A percentile compares a stretch with the other conserved stretches of the same genome.
phyloP scores from a whole-genome alignment of 257 asterid species.

The Solanum corneliomulleri region DNA sequence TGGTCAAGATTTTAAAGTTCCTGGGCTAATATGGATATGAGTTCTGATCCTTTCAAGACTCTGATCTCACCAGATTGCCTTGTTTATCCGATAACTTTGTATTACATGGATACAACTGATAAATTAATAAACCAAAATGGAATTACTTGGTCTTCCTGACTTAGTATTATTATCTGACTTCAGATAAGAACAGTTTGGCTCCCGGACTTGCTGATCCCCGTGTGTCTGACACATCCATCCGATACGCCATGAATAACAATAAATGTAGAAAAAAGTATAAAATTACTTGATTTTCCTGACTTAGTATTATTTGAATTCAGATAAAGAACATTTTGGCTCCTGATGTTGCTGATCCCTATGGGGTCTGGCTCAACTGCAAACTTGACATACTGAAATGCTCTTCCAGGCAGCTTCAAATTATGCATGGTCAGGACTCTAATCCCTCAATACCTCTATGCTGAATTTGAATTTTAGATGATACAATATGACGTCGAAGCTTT shows the following conservation, averaged over 20 bases:
- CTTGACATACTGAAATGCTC: constrained; percentile 53
- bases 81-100: background rate
- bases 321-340: constrained; percentile 72
- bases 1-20: background rate
- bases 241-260: background rate
- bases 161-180: background rate
- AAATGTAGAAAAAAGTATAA: background rate
- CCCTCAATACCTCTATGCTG: background rate
- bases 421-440: constrained; percentile 41
- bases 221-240: constrained; percentile 4
- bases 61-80: background rate
- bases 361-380: constrained; percentile 63
- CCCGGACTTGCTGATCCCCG: constrained; percentile 68
- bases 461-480: background rate
- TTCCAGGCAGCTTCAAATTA: constrained; percentile 35
- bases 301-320: constrained; percentile 16
- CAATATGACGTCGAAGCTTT: no score
- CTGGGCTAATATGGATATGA: background rate
- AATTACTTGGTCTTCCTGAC: background rate
- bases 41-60: background rate
- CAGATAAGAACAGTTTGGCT: constrained; percentile 67
- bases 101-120: background rate
- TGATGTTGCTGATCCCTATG: constrained; percentile 61
- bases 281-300: background rate
- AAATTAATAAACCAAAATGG: background rate